These are phyloP conservation scores for Exsudoporus floridanus DNA, from an alignment of 1,284 basidiomycete genomes.

Conservation along the genomic window DNA sequence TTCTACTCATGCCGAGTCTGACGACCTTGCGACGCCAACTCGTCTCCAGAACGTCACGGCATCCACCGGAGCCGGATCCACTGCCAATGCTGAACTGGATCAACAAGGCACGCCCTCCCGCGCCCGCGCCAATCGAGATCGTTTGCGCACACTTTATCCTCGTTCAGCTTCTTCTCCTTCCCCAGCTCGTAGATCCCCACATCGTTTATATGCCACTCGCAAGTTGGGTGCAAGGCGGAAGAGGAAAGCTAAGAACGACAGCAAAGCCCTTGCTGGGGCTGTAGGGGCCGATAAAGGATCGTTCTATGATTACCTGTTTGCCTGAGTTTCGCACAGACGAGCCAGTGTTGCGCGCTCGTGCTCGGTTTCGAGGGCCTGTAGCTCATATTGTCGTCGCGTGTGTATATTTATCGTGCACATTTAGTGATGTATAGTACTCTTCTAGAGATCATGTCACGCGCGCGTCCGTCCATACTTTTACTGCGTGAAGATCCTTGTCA, in stretches of 20 bases:
- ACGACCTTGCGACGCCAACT: neutral
- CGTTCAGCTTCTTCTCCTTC: slow-evolving; percentile 45
- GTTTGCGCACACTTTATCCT: slow-evolving; percentile 14
- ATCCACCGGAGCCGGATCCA: neutral
- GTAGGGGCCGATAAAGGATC: slow-evolving; percentile 8
- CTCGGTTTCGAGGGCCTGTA: neutral
- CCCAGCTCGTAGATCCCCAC: slow-evolving; percentile 35
- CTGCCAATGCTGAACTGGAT: neutral
- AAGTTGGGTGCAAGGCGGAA: slow-evolving; percentile 10
- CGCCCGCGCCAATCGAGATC: slow-evolving; percentile 20
- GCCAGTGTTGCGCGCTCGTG: no score
- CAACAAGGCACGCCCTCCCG: slow-evolving; percentile 9
- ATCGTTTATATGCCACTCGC: slow-evolving; percentile 20
- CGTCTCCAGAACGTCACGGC: neutral
- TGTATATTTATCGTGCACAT: slow-evolving; percentile 5
- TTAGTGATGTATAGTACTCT: slow-evolving; percentile 6
- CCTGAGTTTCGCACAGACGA: slow-evolving; percentile 23
- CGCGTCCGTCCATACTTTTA: slow-evolving; percentile 29
- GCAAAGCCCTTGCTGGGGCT: slow-evolving; percentile 19
- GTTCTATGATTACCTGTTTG: slow-evolving; percentile 46
- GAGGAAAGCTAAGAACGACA: slow-evolving; percentile 17
- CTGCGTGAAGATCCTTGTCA: slow-evolving; percentile 61
- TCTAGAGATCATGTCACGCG: neutral
- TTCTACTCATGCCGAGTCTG: slow-evolving; percentile 10
- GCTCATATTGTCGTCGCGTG: neutral